Base-by-base conservation (phyloP, 2,329 filamentous ascomycete genomes). In the Ceratocystiopsis brevicomis region DNA sequence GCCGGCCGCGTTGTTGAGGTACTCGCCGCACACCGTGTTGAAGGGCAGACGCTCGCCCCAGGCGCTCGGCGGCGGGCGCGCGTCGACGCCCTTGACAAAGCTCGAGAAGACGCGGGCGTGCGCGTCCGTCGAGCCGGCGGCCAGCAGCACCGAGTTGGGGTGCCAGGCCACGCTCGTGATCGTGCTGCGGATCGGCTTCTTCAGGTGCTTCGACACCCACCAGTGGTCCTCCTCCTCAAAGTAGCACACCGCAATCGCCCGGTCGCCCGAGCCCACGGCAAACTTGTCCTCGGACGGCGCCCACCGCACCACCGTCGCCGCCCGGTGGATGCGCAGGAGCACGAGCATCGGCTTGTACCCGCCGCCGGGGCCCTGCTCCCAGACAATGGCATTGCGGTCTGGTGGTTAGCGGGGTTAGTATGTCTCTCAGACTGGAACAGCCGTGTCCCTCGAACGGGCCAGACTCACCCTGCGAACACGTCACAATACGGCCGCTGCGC, bases 221-320 rank as follows among this genome's bases (percentile, higher is more conserved):
- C 90, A 98, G 67, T 98, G 87, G 63, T 98, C 95, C 63, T 98
- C 90, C 60, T 94, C 84, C 58, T 98, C 90, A 54, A 98, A 98
- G 67, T 96, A 96, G 70, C 90, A 98, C 53, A 96, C 74, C 37
- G 90, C 86, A 55, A 98, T 94, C 51, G 94, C 81, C 50, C 90
- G 79, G 53, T 94, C 90, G 48, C 90, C 90, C 25, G 87, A 95
- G 47, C 90, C 90, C 21, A 96, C 90, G 43, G 90, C 90, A 60
- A 98, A 98, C 64, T 98, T 98, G 59, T 78, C 81, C 69, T 98
- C 90, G 18, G 82, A 88, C 3, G 90, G 90, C 18, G 86, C 92
- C 90, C 90, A 98, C 55, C 90, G 83, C 41, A 95, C 90, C 57
- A 88, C 95, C 0, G 90, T 98, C 4, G 90, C 90, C 16, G 90